Conservation (phyloP, 2,329 filamentous ascomycete species). For the Verticillium nonalfalfae region DNA sequence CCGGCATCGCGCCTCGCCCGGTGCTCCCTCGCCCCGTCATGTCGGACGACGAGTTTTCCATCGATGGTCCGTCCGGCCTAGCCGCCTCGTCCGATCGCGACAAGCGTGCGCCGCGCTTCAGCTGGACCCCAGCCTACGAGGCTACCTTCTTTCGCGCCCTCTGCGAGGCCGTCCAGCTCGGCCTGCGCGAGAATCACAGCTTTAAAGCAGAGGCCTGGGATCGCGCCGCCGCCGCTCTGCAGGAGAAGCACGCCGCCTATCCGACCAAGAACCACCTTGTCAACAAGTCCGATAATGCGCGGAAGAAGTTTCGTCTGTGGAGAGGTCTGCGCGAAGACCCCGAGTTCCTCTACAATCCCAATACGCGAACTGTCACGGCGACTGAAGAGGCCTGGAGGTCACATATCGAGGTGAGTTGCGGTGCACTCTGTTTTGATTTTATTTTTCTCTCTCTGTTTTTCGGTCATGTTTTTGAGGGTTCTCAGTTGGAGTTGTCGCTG, state of each 20-base stretch:
- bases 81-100: constrained; percentile 10
- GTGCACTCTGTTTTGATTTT: background rate
- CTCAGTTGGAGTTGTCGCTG: constrained; percentile 5
- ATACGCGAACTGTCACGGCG: constrained; percentile 44
- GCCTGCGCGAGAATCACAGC: constrained; percentile 50
- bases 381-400: constrained; percentile 50
- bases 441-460: background rate
- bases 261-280: constrained; percentile 57
- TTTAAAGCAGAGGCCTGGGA: constrained; percentile 59
- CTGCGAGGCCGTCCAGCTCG: constrained; percentile 51
- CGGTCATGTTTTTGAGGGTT: too few species aligned
- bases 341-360: constrained; percentile 48
- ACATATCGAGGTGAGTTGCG: constrained; percentile 46
- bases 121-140: constrained; percentile 53
- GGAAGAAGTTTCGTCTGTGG: constrained; percentile 58
- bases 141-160: constrained; percentile 55
- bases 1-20: background rate
- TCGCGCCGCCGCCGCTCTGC: constrained; percentile 45
- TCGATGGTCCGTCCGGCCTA: constrained; percentile 6
- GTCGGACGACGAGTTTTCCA: constrained; percentile 31
- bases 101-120: constrained; percentile 45
- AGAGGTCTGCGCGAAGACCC: constrained; percentile 50
- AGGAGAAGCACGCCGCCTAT: constrained; percentile 48
- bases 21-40: constrained; percentile 18
- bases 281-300: constrained; percentile 58